Base-by-base conservation (phyloP, 2,329 filamentous ascomycete genomes). In the Rugonectria rugulosa region DNA sequence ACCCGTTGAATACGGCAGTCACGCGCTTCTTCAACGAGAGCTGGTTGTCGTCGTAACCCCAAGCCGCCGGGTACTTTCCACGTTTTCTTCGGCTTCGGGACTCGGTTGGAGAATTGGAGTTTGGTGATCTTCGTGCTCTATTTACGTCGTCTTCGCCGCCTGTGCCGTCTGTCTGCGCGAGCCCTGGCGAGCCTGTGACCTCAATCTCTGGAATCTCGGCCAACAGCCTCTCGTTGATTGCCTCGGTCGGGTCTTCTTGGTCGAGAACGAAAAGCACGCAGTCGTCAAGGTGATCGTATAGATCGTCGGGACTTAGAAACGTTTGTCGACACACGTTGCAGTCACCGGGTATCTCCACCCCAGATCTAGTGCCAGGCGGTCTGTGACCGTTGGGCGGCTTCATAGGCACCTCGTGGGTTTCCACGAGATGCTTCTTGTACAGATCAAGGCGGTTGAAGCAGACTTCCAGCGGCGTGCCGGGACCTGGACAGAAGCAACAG, bases 211-310 rank as follows among this genome's bases (percentile, higher is more conserved):
- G n/a, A 8, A 46, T n/a, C 14, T 26, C 29, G 14, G 29, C 20
- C 14, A 46, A 17, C 3, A 24, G 20, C 14, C 3, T 46, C 21
- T 23, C 29, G 20, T 46, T 46, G 43, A 46, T 26, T 5, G 43
- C 43, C 43, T 36, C 43, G 2, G 20, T 20, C 7, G 43, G 43
- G n/a, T 46, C 43, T 19, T 36, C 43, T 7, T 37, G 14, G 20
- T n/a, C 37, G 5, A 46, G 20, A 6, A 37, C 31, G 11, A 3
- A 17, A 12, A 46, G 31, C 11, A 46, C 43, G 31, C 43, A 46
- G 14, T 46, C 43, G 11, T 46, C 43, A 17, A 46, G n/a, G 17
- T 46, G 43, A 21, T 46, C 43, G 20, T 46, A 46, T 3, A 46
- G 17, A 21, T 34, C 43, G n/a, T 36, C 29, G 6, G 43, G 43